These are phyloP conservation scores for Aspergillus fumigatiaffinis DNA, from an alignment of 2,329 filamentous ascomycete species.

Conservation along the genomic window DNA sequence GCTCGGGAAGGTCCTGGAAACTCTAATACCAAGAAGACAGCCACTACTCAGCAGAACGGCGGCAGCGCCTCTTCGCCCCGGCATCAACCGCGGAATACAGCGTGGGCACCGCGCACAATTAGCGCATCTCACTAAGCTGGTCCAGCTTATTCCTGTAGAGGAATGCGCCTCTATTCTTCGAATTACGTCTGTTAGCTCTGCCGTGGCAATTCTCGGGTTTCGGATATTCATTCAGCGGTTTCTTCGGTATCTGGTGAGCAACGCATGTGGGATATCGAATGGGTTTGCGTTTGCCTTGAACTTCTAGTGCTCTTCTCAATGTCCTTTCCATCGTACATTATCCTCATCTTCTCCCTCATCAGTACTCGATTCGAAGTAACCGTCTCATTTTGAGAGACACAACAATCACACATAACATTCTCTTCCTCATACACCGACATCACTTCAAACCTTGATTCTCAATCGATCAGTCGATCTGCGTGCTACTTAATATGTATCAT, in stretches of 20 bases:
- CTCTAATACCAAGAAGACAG: conserved; percentile 25
- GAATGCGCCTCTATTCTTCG: conserved; percentile 1
- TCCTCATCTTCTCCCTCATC: too few relatives aligned
- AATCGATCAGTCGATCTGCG: neutral
- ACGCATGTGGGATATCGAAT: conserved; percentile 15
- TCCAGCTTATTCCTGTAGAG: conserved; percentile 2
- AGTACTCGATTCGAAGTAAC: conserved; percentile 13
- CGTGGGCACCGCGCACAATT: conserved; percentile 25
- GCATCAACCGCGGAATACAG: conserved; percentile 24
- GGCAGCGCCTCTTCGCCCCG: conserved; percentile 20
- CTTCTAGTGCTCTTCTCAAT: conserved; percentile 18
- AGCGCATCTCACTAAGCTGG: conserved; percentile 20
- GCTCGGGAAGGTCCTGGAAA: conserved; percentile 25
- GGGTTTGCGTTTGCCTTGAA: conserved; percentile 16
- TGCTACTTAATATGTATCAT: neutral
- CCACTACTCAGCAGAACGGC: conserved; percentile 20
- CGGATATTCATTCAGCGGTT: conserved; percentile 19
- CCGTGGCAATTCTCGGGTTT: conserved; percentile 12
- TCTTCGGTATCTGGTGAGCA: conserved; percentile 20
- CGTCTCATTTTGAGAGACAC: conserved; percentile 1
- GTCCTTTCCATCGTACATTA: conserved; percentile 14
- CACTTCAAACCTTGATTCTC: neutral
- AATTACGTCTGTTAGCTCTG: neutral
- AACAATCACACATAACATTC: neutral
- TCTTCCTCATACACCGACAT: neutral